Conservation (phyloP, 2,329 filamentous ascomycete species). For the Claviceps arundinis region DNA sequence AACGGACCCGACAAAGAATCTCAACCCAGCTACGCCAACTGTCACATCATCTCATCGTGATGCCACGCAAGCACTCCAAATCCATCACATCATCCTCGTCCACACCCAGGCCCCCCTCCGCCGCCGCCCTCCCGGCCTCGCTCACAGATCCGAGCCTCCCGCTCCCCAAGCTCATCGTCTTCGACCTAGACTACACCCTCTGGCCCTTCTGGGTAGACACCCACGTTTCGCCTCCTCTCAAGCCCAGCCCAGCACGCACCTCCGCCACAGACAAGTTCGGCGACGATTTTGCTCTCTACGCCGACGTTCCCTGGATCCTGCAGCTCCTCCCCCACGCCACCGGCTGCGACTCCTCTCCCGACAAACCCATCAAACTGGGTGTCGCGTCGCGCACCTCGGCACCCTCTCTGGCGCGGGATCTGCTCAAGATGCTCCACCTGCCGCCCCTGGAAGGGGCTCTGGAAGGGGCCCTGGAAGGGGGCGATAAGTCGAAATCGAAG, state of each 20-base stretch:
- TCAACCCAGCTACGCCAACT: neutral
- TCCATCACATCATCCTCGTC: constrained; percentile 7
- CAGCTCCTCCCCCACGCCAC: constrained; percentile 31
- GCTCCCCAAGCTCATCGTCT: constrained; percentile 72
- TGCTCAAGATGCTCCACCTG: constrained; percentile 62
- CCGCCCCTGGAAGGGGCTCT: constrained; percentile 19
- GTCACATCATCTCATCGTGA: constrained; percentile 2
- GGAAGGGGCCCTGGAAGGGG: constrained; percentile 11
- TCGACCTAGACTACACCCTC: constrained; percentile 96
- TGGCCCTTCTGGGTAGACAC: constrained; percentile 99
- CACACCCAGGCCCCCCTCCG: neutral
- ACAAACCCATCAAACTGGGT: constrained; percentile 36
- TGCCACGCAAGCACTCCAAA: constrained; percentile 22
- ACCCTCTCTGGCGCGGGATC: constrained; percentile 65
- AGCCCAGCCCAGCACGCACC: constrained; percentile 28
- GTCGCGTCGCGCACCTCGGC: constrained; percentile 72
- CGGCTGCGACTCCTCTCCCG: constrained; percentile 12
- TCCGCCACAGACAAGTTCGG: constrained; percentile 41
- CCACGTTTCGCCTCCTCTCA: constrained; percentile 65
- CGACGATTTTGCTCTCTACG: constrained; percentile 59
- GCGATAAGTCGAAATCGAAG: constrained; percentile 14
- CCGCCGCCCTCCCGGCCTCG: constrained; percentile 22
- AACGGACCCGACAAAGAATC: neutral
- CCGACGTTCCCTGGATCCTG: constrained; percentile 54
- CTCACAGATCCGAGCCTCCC: constrained; percentile 44